A percentile compares a stretch with the other conserved stretches of the same genome.
phyloP scores from a whole-genome alignment of 768 basidiomycete genomes.

The Favolaschia claudopus region DNA sequence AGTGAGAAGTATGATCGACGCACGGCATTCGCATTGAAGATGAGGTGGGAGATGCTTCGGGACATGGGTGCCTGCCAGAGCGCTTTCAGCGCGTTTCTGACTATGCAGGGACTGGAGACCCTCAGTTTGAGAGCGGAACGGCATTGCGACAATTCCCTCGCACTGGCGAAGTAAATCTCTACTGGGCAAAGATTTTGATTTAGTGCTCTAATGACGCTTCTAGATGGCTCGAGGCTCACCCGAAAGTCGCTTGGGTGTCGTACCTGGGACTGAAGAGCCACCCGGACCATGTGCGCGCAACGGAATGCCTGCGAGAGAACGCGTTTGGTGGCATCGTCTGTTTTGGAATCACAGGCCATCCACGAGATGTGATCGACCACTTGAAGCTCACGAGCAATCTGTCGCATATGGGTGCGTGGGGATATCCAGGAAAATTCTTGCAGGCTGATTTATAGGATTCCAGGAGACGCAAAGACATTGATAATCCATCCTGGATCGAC shows the following conservation, averaged over 20 bases:
- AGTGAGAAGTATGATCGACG: conserved; percentile 20
- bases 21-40: conserved; percentile 23
- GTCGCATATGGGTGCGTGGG: conserved; percentile 24
- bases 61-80: conserved; percentile 62
- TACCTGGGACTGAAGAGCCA: conserved; percentile 14
- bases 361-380: conserved; percentile 13
- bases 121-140: conserved; percentile 9
- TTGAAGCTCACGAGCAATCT: conserved; percentile 16
- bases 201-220: background rate
- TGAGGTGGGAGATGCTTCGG: conserved; percentile 60
- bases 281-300: conserved; percentile 5
- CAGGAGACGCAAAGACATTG: conserved; percentile 20
- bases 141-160: conserved; percentile 20
- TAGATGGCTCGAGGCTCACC: conserved; percentile 18
- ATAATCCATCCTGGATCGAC: conserved; percentile 21
- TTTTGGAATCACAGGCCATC: conserved; percentile 14
- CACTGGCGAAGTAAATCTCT: conserved; percentile 8
- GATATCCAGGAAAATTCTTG: background rate
- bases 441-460: background rate
- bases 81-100: conserved; percentile 66
- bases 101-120: conserved; percentile 52
- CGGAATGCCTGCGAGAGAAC: background rate
- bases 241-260: conserved; percentile 18
- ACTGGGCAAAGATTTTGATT: background rate
- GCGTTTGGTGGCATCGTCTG: conserved; percentile 18